Percentiles rank a stretch among this genome's conserved stretches.
Evolutionary conservation across 2,329 filamentous ascomycete genomes (phyloP).

Genomic region (Microdochium bolleyi): DNA sequence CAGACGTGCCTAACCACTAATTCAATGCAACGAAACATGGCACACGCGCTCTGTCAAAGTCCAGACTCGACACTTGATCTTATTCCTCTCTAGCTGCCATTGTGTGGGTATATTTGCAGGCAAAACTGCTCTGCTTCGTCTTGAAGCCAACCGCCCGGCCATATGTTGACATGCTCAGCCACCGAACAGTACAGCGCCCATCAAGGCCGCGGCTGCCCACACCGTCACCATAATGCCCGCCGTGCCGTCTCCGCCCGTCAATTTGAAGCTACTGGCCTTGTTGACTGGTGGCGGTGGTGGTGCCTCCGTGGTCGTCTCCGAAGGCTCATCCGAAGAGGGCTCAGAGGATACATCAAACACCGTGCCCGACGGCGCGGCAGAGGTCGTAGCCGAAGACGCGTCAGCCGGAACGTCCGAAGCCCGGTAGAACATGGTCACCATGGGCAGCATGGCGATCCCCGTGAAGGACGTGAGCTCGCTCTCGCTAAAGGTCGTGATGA

Average conservation of each 20-base stretch:
- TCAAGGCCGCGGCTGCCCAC: neutral
- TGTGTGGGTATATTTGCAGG: too few species aligned
- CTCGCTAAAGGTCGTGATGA: neutral
- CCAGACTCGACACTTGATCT: too few species aligned
- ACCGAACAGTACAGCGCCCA: neutral
- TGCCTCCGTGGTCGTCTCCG: neutral
- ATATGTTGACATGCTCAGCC: neutral
- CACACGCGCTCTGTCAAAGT: too few species aligned
- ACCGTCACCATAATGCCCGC: neutral
- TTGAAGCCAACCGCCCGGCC: too few species aligned
- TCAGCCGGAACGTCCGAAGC: neutral
- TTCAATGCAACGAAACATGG: too few species aligned
- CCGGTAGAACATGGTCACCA: neutral
- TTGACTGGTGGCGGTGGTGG: neutral
- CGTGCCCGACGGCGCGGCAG: neutral
- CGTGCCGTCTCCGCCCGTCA: neutral
- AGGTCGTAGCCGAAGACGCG: neutral
- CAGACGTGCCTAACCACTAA: too few species aligned
- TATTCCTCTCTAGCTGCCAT: too few species aligned
- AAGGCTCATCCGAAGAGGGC: neutral
- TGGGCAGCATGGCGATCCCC: neutral
- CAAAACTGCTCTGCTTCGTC: too few species aligned
- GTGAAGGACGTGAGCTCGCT: neutral
- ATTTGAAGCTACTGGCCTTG: neutral
- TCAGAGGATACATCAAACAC: neutral